phyloP scores from a whole-genome alignment of 1,139 yeast genomes.

The Pichia inconspicua region DNA sequence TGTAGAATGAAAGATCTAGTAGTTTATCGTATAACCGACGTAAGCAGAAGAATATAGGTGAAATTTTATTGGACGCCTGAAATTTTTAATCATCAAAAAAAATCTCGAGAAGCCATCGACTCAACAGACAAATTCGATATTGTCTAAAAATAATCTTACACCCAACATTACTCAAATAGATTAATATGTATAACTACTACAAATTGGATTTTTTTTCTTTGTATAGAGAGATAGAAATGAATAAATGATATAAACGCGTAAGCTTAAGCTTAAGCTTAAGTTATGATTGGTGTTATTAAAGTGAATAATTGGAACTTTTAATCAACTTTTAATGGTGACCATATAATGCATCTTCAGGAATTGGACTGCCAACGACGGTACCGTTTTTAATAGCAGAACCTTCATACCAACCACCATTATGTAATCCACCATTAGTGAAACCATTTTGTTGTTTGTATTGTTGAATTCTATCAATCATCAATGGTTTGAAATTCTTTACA shows the following conservation, averaged over 20 bases:
- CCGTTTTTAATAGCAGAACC: constrained; percentile 60
- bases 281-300: too few relatives aligned
- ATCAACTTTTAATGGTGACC: constrained; percentile 14
- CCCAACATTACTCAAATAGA: background rate
- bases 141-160: background rate
- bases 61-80: background rate
- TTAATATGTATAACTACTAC: background rate
- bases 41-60: background rate
- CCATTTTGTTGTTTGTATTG: constrained; percentile 31
- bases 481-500: constrained; percentile 74
- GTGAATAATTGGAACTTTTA: too few relatives aligned
- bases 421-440: constrained; percentile 37
- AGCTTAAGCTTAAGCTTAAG: background rate
- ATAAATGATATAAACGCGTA: background rate
- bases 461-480: constrained; percentile 65
- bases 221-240: constrained; percentile 1
- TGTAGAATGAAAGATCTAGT: too few relatives aligned
- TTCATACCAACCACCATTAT: constrained; percentile 74
- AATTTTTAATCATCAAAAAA: too few relatives aligned
- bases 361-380: constrained; percentile 54
- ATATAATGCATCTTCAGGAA: constrained; percentile 28
- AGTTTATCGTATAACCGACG: background rate
- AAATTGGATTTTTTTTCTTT: background rate
- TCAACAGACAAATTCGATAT: too few relatives aligned
- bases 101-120: too few relatives aligned